Percentiles rank a stretch among this genome's conserved stretches.
These are phyloP conservation scores for Infundibulicybe gibba DNA, from an alignment of 768 basidiomycete genomes.

Conservation along the genomic window DNA sequence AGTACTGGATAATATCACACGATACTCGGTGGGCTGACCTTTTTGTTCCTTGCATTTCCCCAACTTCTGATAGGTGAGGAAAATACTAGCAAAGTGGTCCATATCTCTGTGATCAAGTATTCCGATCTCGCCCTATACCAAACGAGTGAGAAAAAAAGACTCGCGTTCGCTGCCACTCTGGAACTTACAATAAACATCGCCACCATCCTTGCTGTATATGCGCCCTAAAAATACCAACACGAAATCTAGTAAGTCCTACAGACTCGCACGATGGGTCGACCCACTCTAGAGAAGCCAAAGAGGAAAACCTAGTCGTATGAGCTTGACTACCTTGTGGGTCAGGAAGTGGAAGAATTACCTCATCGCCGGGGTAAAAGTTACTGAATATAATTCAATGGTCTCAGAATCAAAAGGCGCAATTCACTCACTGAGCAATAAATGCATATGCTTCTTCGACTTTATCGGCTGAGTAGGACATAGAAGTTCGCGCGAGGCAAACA, in stretches of 20 bases:
- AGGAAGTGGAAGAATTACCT: constrained; percentile 34
- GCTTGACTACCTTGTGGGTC: constrained; percentile 2
- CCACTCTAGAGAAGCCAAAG: constrained; percentile 73
- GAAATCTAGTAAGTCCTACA: background rate
- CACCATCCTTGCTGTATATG: constrained; percentile 74
- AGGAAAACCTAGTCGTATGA: constrained; percentile 55
- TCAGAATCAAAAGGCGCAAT: background rate
- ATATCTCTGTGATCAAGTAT: constrained; percentile 68
- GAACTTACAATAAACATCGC: constrained; percentile 60
- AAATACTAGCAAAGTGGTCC: constrained; percentile 68
- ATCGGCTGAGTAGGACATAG: constrained; percentile 35
- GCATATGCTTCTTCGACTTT: constrained; percentile 79
- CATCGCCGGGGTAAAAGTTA: constrained; percentile 70
- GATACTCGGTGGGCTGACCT: constrained; percentile 29
- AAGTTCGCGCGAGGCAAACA: background rate
- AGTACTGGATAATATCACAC: too few relatives aligned
- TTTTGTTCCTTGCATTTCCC: constrained; percentile 46
- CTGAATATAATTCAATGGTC: constrained; percentile 25
- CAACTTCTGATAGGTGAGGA: constrained; percentile 56
- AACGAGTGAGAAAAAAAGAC: background rate
- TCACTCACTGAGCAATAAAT: constrained; percentile 73
- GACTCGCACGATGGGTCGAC: constrained; percentile 7
- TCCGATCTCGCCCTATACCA: constrained; percentile 59
- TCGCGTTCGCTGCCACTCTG: background rate
- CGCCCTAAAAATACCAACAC: constrained; percentile 43